Conservation (phyloP, 1,139 yeast species). For the Yamadazyma siamensis region DNA sequence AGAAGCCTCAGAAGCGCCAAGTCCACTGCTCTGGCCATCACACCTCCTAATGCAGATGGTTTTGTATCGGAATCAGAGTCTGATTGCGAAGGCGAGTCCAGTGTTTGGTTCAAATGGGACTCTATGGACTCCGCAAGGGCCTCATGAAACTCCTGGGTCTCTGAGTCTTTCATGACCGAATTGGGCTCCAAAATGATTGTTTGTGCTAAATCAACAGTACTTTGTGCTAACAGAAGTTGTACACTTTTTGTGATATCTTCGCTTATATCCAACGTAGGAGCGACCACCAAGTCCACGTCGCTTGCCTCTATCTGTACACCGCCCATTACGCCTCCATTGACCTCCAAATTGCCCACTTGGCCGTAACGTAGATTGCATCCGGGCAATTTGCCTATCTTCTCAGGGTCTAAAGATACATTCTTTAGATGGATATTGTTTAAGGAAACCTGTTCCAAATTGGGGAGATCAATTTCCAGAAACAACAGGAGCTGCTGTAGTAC, state of each 20-base stretch:
- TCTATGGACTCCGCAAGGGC: background rate
- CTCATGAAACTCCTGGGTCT: background rate
- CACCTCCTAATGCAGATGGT: conserved; percentile 45
- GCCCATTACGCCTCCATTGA: conserved; percentile 49
- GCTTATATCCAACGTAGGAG: conserved; percentile 38
- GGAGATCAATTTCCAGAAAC: conserved; percentile 77
- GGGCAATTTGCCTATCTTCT: conserved; percentile 61
- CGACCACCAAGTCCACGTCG: conserved; percentile 55
- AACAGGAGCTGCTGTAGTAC: conserved; percentile 79
- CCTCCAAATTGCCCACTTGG: conserved; percentile 49
- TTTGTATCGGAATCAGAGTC: conserved; percentile 7
- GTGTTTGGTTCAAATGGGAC: background rate
- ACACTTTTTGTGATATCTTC: conserved; percentile 27
- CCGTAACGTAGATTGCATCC: conserved; percentile 68
- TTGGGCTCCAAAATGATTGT: conserved; percentile 44
- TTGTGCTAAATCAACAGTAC: conserved; percentile 63
- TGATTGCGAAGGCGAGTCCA: conserved; percentile 4
- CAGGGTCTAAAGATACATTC: conserved; percentile 71
- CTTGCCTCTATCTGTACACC: conserved; percentile 64
- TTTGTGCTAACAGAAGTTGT: conserved; percentile 53
- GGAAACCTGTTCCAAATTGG: conserved; percentile 74
- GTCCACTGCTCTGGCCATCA: conserved; percentile 64
- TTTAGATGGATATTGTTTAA: conserved; percentile 51
- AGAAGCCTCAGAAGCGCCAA: conserved; percentile 63
- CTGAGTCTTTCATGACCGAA: conserved; percentile 8